These are phyloP conservation scores for Trichophyton schoenleinii DNA, from an alignment of 2,329 filamentous ascomycete species.

Conservation along the genomic window DNA sequence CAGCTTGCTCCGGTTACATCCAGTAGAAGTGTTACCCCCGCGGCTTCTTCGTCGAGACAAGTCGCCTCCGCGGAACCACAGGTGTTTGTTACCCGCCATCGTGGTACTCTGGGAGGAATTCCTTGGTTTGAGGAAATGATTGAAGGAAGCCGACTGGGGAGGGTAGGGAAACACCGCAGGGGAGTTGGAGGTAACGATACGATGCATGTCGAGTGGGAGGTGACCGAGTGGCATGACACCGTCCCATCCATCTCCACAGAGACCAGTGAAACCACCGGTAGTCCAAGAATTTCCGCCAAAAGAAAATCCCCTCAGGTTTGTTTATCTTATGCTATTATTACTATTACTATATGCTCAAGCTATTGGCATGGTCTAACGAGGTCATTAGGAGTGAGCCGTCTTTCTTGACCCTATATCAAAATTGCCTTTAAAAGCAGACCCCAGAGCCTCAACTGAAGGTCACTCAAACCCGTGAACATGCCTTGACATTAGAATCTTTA, in stretches of 20 bases:
- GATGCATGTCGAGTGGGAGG: conserved; percentile 66
- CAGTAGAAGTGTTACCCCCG: background rate
- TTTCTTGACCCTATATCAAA: background rate
- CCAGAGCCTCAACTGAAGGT: background rate
- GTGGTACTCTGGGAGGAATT: conserved; percentile 41
- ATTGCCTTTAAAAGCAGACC: background rate
- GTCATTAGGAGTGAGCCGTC: background rate
- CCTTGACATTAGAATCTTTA: background rate
- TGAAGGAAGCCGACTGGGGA: conserved; percentile 59
- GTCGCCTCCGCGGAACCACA: conserved; percentile 13
- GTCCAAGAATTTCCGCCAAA: conserved; percentile 10
- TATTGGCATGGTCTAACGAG: background rate
- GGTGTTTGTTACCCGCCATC: conserved; percentile 26
- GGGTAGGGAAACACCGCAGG: conserved; percentile 47
- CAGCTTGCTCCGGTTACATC: background rate
- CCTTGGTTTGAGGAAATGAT: conserved; percentile 81
- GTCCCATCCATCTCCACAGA: conserved; percentile 14
- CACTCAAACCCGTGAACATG: background rate
- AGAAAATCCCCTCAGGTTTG: conserved; percentile 13
- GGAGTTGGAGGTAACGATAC: conserved; percentile 52
- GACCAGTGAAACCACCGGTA: background rate
- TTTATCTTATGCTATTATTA: background rate
- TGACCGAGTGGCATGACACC: conserved; percentile 56
- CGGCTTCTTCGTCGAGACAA: conserved; percentile 10
- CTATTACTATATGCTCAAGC: background rate